Percentiles rank a stretch among this genome's conserved stretches.
phyloP scores from a whole-genome alignment of 2,329 filamentous ascomycete genomes.

The Elsinoe perseae region DNA sequence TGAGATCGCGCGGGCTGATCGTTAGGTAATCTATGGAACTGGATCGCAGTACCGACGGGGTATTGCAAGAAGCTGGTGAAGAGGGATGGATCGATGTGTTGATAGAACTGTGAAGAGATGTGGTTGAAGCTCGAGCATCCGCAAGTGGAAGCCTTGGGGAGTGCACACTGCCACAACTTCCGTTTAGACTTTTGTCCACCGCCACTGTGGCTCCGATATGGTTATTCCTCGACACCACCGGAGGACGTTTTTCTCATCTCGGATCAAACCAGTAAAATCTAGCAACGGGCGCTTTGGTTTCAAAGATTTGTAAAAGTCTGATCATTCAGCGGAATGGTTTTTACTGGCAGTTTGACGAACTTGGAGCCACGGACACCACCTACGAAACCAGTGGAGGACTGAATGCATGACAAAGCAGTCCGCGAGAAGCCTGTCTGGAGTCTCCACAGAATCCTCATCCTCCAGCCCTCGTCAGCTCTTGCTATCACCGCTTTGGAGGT shows the following conservation, averaged over 20 bases:
- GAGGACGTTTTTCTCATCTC: not conserved
- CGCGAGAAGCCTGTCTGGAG: no score
- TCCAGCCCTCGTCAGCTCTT: no score
- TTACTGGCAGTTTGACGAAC: no score
- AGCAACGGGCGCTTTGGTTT: not conserved
- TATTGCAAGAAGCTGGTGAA: not conserved
- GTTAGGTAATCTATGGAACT: no score
- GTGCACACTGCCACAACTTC: not conserved
- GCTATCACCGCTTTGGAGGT: no score
- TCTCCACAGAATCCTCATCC: no score
- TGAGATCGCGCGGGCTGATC: no score
- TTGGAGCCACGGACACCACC: not conserved
- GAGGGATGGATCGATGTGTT: not conserved
- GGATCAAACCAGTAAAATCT: not conserved
- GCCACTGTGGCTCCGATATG: constrained; percentile 4
- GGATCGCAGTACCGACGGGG: not conserved
- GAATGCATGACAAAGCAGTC: not conserved
- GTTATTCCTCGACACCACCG: not conserved
- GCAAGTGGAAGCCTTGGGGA: not conserved
- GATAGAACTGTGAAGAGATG: not conserved
- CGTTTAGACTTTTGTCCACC: not conserved
- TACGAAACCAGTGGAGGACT: not conserved
- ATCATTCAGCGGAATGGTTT: not conserved
- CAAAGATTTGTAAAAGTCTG: constrained; percentile 8
- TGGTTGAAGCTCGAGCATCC: not conserved